These are phyloP conservation scores for Metschnikowia proteae DNA, from an alignment of 805 yeast species.

Conservation along the genomic window DNA sequence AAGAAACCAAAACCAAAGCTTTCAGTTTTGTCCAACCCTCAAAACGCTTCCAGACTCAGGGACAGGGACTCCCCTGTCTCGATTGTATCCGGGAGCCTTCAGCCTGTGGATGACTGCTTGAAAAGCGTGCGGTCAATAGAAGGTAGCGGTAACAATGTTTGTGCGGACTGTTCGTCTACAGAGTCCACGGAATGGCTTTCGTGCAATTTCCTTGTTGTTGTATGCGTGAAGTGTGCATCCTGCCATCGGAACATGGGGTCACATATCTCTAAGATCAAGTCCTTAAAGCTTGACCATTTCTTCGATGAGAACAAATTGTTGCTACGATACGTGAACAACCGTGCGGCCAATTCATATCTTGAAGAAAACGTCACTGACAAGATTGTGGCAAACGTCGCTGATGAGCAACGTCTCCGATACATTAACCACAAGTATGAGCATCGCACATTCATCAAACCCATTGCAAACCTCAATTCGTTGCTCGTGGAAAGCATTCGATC, in stretches of 20 bases:
- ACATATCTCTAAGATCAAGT: conserved; percentile 72
- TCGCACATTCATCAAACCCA: conserved; percentile 40
- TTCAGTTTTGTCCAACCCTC: conserved; percentile 19
- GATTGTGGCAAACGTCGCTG: conserved; percentile 33
- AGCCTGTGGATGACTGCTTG: conserved; percentile 24
- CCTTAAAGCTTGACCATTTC: conserved; percentile 70
- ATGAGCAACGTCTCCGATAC: conserved; percentile 51
- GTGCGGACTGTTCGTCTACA: conserved; percentile 75
- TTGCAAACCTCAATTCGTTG: conserved; percentile 26
- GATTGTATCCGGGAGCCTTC: conserved; percentile 22
- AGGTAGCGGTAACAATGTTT: conserved; percentile 54
- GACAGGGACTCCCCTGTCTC: conserved; percentile 32
- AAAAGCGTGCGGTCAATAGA: conserved; percentile 36
- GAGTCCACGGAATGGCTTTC: conserved; percentile 85
- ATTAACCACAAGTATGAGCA: conserved; percentile 63
- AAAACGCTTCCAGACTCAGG: conserved; percentile 5
- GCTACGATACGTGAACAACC: conserved; percentile 51
- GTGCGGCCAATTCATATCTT: conserved; percentile 53
- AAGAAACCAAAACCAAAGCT: conserved; percentile 6
- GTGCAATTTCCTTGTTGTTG: conserved; percentile 60
- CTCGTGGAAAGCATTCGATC: conserved; percentile 52
- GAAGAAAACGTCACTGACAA: conserved; percentile 38
- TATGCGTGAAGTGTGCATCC: conserved; percentile 85
- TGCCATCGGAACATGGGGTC: conserved; percentile 86
- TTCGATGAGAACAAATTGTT: conserved; percentile 57